Conservation (phyloP, 2,329 filamentous ascomycete genomes). For the Didymella lethalis region DNA sequence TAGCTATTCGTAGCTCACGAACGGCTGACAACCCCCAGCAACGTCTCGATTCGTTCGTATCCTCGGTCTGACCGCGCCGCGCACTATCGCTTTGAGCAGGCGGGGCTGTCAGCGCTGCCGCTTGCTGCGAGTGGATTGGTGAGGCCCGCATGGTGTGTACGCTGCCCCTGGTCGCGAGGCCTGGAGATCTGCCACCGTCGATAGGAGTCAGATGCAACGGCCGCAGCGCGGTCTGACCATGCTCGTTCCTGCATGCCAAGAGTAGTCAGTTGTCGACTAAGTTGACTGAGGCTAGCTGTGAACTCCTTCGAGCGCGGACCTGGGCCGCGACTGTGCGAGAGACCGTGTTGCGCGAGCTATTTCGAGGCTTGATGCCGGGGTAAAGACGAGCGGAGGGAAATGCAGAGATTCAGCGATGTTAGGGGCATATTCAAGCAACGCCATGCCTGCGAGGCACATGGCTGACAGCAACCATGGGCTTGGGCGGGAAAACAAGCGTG, state of each 20-base stretch:
- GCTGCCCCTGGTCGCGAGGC: not conserved
- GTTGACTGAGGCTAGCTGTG: slow-evolving; percentile 14
- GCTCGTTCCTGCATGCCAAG: slow-evolving; percentile 27
- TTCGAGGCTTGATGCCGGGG: not conserved
- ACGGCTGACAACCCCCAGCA: slow-evolving; percentile 26
- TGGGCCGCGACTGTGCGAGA: slow-evolving; percentile 13
- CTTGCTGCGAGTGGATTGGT: slow-evolving; percentile 29
- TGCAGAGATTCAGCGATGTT: not conserved
- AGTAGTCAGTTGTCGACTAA: slow-evolving; percentile 22
- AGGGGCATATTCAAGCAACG: slow-evolving; percentile 29
- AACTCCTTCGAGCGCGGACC: slow-evolving; percentile 18
- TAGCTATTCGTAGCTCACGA: slow-evolving; percentile 27
- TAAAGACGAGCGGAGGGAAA: not conserved
- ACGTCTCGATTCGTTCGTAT: slow-evolving; percentile 21
- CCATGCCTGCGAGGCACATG: slow-evolving; percentile 33
- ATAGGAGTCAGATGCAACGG: slow-evolving; percentile 28
- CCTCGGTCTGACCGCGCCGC: slow-evolving; percentile 21
- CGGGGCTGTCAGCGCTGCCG: slow-evolving; percentile 17
- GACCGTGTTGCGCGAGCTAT: not conserved
- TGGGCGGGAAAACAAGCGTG: slow-evolving; percentile 23
- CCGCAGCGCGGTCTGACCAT: slow-evolving; percentile 21
- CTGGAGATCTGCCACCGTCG: slow-evolving; percentile 25
- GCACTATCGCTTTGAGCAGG: slow-evolving; percentile 27
- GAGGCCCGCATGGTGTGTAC: slow-evolving; percentile 1
- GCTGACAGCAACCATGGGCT: slow-evolving; percentile 22